Conservation (phyloP, 345 rosid genomes). For the Boechera retrofracta region DNA sequence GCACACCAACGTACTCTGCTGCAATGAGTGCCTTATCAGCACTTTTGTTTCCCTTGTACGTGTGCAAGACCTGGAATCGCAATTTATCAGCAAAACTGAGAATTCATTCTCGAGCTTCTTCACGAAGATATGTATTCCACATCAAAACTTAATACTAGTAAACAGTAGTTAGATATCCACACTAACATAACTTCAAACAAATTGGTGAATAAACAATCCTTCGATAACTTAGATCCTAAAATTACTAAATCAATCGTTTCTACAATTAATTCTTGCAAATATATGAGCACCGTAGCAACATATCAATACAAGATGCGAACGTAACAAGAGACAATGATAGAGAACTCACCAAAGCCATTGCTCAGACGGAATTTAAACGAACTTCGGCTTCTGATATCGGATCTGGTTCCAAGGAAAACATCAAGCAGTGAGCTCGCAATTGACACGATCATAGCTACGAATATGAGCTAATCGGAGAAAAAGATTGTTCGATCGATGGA, state of each 20-base stretch:
- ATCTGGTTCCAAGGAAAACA: conserved; percentile 54
- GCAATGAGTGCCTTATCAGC: conserved; percentile 70
- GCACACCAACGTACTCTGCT: conserved; percentile 81
- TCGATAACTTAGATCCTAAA: background rate
- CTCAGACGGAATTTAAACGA: conserved; percentile 44
- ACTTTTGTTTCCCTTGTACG: conserved; percentile 64
- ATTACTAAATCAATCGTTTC: background rate
- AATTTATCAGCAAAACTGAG: conserved; percentile 7
- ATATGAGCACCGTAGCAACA: background rate
- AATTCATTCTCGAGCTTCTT: background rate
- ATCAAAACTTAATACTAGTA: background rate
- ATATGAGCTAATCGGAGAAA: background rate
- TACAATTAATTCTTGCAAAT: background rate
- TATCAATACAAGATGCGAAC: conserved; percentile 25
- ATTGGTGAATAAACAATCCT: background rate
- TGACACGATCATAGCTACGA: conserved; percentile 5
- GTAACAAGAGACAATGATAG: background rate
- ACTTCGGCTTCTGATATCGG: conserved; percentile 49
- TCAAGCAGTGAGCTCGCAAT: background rate
- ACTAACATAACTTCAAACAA: background rate
- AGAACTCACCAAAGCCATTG: conserved; percentile 78
- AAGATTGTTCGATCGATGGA: background rate
- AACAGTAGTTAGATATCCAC: background rate
- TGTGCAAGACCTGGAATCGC: conserved; percentile 59
- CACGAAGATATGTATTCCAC: background rate